These are phyloP conservation scores for Solanum chilense DNA, from an alignment of 257 asterid genomes.

Conservation along the genomic window DNA sequence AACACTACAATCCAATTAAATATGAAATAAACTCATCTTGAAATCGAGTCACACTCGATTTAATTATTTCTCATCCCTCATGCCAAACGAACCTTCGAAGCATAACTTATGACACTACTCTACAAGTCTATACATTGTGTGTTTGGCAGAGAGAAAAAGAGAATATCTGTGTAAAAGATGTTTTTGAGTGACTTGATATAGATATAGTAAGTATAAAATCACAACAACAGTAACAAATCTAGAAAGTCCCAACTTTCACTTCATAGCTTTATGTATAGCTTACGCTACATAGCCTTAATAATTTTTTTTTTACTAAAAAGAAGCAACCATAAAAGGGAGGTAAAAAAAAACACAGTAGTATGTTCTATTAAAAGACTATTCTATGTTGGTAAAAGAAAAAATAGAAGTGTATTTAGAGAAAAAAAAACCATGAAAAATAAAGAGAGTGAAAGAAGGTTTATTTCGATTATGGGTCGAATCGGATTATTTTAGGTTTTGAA, in stretches of 20 bases:
- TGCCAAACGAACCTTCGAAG: neutral
- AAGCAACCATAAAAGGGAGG: neutral
- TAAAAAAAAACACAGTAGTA: neutral
- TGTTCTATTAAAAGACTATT: neutral
- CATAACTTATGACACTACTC: neutral
- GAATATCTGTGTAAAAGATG: neutral
- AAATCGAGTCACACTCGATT: too few species aligned
- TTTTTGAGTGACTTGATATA: neutral
- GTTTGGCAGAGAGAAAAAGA: neutral
- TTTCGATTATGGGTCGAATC: neutral
- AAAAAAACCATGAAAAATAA: neutral
- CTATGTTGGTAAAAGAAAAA: neutral
- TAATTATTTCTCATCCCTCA: too few species aligned
- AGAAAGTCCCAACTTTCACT: neutral
- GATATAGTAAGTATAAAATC: neutral
- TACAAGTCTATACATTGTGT: neutral
- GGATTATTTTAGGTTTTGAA: too few species aligned
- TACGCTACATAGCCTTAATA: neutral
- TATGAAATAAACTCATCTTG: neutral
- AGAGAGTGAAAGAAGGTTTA: neutral
- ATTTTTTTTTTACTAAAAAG: neutral
- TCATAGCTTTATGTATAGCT: neutral
- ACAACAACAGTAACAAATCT: neutral
- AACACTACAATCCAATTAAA: neutral
- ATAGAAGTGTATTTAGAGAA: neutral